A percentile compares a stretch with the other conserved stretches of the same genome.
phyloP scores from a whole-genome alignment of 257 asterid genomes.

The Solanum peruvianum region DNA sequence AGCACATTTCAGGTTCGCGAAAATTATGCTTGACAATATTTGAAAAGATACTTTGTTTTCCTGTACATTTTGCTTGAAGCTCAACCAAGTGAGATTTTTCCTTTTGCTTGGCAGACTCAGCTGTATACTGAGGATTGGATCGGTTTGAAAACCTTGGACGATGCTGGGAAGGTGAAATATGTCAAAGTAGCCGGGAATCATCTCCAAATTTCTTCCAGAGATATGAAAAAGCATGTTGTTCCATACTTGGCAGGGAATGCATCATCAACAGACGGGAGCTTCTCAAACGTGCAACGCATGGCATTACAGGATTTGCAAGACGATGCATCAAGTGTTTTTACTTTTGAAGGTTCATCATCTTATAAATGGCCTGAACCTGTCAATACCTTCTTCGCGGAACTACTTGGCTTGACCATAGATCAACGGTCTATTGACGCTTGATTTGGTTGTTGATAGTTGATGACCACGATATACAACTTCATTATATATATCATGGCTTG shows the following conservation, averaged over 20 bases:
- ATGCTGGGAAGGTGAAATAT: slow-evolving; percentile 57
- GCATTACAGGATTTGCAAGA: not conserved
- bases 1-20: not conserved
- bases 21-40: not conserved
- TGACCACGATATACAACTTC: not conserved
- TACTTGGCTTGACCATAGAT: slow-evolving; percentile 20
- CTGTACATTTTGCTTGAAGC: not conserved
- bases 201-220: slow-evolving; percentile 59
- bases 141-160: slow-evolving; percentile 59
- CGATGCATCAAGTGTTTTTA: not conserved
- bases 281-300: not conserved
- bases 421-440: not conserved
- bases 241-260: slow-evolving; percentile 45
- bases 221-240: slow-evolving; percentile 52
- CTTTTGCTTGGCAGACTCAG: slow-evolving; percentile 10
- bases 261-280: not conserved
- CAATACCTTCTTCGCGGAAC: slow-evolving; percentile 25
- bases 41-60: not conserved
- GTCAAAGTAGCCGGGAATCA: slow-evolving; percentile 63
- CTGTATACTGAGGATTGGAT: slow-evolving; percentile 66
- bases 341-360: slow-evolving; percentile 20
- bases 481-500: not conserved
- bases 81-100: not conserved
- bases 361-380: slow-evolving; percentile 23
- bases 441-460: not conserved